phyloP scores from a whole-genome alignment of 2,329 filamentous ascomycete genomes.

The Cercospora sesami region DNA sequence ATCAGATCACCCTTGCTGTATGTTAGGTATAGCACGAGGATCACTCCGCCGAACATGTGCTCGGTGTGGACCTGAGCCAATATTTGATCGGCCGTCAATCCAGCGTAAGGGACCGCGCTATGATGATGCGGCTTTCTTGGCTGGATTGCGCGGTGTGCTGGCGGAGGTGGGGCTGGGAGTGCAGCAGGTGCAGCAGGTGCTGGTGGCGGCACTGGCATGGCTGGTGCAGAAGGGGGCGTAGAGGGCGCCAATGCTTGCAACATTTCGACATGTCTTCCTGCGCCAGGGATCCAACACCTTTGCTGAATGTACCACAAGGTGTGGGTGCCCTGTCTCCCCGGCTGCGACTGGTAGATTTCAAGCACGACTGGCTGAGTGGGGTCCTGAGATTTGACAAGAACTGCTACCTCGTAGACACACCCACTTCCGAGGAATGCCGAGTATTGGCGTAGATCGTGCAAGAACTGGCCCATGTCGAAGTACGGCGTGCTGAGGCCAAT shows the following conservation, averaged over 20 bases:
- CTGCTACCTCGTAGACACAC: background rate
- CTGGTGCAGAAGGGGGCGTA: background rate
- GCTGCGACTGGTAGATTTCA: background rate
- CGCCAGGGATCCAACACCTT: background rate
- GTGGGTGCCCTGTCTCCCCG: background rate
- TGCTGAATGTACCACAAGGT: background rate
- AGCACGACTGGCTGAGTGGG: background rate
- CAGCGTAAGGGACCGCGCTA: background rate
- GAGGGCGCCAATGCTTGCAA: background rate
- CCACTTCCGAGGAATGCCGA: background rate
- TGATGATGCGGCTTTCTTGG: background rate
- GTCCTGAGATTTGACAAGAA: background rate
- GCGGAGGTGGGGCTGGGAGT: background rate
- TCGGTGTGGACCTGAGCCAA: conserved; percentile 1
- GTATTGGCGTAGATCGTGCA: background rate
- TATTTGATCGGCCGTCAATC: background rate
- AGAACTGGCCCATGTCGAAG: conserved; percentile 1
- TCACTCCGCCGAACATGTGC: background rate
- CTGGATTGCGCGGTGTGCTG: background rate
- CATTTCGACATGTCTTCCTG: background rate
- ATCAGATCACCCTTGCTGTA: background rate
- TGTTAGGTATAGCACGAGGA: background rate
- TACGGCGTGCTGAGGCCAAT: background rate
- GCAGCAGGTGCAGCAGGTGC: background rate
- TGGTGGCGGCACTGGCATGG: background rate